Base-by-base conservation (phyloP, 148 eudicot genomes). In the Nepenthes gracilis region DNA sequence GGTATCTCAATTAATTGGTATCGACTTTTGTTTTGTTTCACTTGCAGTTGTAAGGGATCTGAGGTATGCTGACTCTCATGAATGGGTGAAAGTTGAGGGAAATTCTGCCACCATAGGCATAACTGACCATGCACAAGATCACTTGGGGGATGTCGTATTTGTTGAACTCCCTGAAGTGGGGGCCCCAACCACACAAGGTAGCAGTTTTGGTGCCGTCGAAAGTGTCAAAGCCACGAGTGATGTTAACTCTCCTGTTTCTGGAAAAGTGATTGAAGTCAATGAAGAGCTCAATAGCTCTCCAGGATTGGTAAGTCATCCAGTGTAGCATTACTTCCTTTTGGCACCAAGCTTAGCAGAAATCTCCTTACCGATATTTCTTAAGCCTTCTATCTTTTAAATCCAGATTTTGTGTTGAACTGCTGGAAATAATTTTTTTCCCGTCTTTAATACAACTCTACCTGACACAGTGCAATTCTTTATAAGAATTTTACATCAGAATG, bases 211-310 rank as follows among this genome's bases (percentile, higher is more conserved):
- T 72, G 90, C 96, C 33, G 96, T 92, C 54, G 98, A 92, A 72
- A 92, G 98, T 82, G 94, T 92, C 11, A 92, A 92, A 66, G 96
- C 98, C 15, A 83, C 88, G 12, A 92, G 98, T 70, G 98, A 92
- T 65, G 75, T 92, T 12, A 79, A 92, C 70, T 88, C 98, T 63
- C 98, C 98, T 36, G 65, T 92, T 73, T 83, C 96, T 2, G 98
- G 98, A 34, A 84, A 78, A 73, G 94, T 92, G 40, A 71, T 75
- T 54, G 78, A 88, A 75, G 79, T 88, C 55, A 92, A 92, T 35
- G 69, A 69, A 58, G 73, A 80, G 69, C 94, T 92, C 56, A 77
- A 36, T 14, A 36, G 10, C 57, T 76, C 82, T 43, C 98, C 98
- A 33, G 98, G 75, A 58, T 64, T 88, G 85, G 92, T 92, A 65